Conservation (phyloP, 1,284 basidiomycete genomes). For the Coniophora puteana region DNA sequence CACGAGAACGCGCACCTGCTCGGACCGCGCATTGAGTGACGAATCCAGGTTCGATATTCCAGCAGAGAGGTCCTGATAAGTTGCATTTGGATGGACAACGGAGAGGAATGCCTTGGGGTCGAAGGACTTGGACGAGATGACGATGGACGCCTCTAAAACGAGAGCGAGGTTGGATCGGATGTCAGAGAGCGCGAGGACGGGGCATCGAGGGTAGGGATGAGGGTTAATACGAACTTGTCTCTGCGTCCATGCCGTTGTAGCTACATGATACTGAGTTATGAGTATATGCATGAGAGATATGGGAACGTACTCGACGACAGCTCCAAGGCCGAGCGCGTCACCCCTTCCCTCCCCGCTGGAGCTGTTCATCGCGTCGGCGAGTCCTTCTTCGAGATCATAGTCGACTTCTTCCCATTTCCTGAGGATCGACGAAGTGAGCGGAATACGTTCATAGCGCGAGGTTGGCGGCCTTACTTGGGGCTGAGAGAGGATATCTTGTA, state of each 20-base stretch:
- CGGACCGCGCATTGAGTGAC: constrained; percentile 85
- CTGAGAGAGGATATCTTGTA: constrained; percentile 69
- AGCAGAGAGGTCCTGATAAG: constrained; percentile 83
- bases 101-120: constrained; percentile 94
- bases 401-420: constrained; percentile 83
- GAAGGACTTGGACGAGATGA: constrained; percentile 91
- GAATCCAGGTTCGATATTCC: constrained; percentile 72
- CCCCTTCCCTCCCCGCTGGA: constrained; percentile 52
- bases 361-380: constrained; percentile 57
- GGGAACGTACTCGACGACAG: constrained; percentile 53
- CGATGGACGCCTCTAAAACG: constrained; percentile 67
- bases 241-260: constrained; percentile 64
- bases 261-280: constrained; percentile 33
- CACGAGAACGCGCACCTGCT: constrained; percentile 91
- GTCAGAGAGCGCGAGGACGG: too few relatives aligned
- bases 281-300: constrained; percentile 6
- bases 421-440: constrained; percentile 2
- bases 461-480: constrained; percentile 50
- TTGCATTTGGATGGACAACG: constrained; percentile 92
- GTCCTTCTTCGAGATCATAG: constrained; percentile 67
- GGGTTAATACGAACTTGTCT: constrained; percentile 54
- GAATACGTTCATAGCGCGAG: not conserved
- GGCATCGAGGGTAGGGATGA: not conserved
- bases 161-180: constrained; percentile 10
- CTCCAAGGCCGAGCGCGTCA: constrained; percentile 69